Evolutionary conservation across 202 grass and related monocot species (phyloP).

Genomic region (Dendrocalamus latiflorus): DNA sequence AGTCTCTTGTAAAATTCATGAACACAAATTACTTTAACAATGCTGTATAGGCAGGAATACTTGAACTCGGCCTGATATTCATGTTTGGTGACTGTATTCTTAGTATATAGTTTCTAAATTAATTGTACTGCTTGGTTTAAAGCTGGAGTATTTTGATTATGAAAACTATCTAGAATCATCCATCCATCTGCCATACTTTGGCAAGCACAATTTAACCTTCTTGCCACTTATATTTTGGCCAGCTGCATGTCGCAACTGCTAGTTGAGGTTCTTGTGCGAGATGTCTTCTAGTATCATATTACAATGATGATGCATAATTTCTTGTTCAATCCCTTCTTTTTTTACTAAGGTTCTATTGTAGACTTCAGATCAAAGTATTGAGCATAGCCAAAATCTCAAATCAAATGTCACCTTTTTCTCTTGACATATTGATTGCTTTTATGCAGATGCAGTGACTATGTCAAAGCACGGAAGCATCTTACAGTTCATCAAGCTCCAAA

Average conservation of each 20-base stretch:
- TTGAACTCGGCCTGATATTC: conserved; percentile 5
- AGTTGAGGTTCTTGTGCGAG: not conserved
- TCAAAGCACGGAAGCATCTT: conserved; percentile 91
- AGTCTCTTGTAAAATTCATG: conserved; percentile 1
- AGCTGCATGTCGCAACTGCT: not conserved
- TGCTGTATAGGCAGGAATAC: conserved; percentile 8
- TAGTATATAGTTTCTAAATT: conserved; percentile 8
- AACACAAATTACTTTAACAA: not conserved
- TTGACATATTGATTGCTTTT: conserved; percentile 12
- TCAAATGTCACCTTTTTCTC: not conserved
- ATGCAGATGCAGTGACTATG: conserved; percentile 89
- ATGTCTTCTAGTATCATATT: not conserved
- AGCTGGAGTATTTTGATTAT: not conserved
- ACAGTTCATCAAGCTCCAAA: conserved; percentile 99
- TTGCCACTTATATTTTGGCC: not conserved
- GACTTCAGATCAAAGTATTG: not conserved
- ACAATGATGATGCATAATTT: not conserved
- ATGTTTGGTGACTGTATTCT: conserved; percentile 15
- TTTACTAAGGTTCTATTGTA: not conserved
- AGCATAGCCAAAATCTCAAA: conserved; percentile 22
- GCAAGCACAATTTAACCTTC: not conserved
- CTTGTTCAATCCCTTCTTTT: not conserved
- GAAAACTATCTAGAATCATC: conserved; percentile 4
- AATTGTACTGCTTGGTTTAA: not conserved
- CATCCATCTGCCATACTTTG: not conserved